Evolutionary conservation across 805 yeast species (phyloP).

Genomic region (Sugiyamaella floridensis): DNA sequence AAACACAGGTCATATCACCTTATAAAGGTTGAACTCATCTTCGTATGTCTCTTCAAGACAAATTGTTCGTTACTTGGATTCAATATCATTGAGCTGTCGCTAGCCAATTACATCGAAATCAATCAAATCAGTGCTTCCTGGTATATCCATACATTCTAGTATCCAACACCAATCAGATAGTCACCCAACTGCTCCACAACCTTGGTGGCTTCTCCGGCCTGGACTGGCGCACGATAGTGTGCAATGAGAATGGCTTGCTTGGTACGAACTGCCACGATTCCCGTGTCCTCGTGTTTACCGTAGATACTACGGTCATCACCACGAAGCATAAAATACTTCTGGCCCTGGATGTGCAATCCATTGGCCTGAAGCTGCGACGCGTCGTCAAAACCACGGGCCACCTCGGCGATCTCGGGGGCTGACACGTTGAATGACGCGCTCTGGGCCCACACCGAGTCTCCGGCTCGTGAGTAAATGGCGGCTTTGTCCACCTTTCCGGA

Average conservation of each 20-base stretch:
- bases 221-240: conserved; percentile 80
- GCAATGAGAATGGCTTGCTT: conserved; percentile 87
- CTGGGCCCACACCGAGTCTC: conserved; percentile 92
- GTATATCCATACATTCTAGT: conserved; percentile 35
- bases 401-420: conserved; percentile 61
- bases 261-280: conserved; percentile 86
- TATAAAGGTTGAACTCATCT: too few relatives aligned
- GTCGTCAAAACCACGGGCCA: conserved; percentile 75
- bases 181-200: conserved; percentile 95
- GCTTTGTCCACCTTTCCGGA: conserved; percentile 90
- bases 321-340: conserved; percentile 78
- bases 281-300: conserved; percentile 84
- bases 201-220: conserved; percentile 91
- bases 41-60: too few relatives aligned
- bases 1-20: too few relatives aligned
- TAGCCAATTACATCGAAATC: background rate
- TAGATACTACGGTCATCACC: conserved; percentile 92
- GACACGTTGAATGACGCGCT: conserved; percentile 59
- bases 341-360: conserved; percentile 80
- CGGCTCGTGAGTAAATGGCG: conserved; percentile 88
- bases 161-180: conserved; percentile 81
- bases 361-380: conserved; percentile 72
- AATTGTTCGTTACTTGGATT: too few relatives aligned
- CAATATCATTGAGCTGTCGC: background rate
- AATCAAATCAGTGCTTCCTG: background rate